phyloP scores from a whole-genome alignment of 768 basidiomycete genomes.

The Pleurotus tuber-regium region DNA sequence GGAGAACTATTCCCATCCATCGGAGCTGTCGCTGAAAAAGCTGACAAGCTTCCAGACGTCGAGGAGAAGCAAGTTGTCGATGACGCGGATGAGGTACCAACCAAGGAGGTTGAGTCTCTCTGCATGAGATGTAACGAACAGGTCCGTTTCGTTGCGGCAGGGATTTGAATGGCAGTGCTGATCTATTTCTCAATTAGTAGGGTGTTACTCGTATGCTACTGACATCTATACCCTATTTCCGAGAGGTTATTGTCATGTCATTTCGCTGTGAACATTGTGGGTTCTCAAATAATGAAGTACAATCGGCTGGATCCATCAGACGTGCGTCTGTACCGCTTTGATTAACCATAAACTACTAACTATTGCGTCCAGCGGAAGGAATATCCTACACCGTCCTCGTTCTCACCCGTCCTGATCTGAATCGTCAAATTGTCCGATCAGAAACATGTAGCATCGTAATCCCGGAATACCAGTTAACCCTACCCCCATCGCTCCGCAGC shows the following conservation, averaged over 20 bases:
- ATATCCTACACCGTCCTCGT: constrained; percentile 78
- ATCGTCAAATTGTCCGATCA: constrained; percentile 93
- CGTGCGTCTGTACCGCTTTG: constrained; percentile 43
- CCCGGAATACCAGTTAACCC: constrained; percentile 87
- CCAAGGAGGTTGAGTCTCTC: constrained; percentile 85
- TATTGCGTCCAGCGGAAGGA: constrained; percentile 66
- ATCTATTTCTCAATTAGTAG: constrained; percentile 42
- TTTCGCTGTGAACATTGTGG: constrained; percentile 97
- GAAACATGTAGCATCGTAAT: constrained; percentile 76
- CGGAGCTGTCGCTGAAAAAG: constrained; percentile 45
- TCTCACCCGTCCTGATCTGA: constrained; percentile 70
- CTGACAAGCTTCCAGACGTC: constrained; percentile 33
- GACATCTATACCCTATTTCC: constrained; percentile 93
- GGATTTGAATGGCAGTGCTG: neutral
- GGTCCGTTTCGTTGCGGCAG: constrained; percentile 41
- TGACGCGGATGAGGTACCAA: constrained; percentile 58
- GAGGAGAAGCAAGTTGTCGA: constrained; percentile 27
- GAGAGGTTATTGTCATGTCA: constrained; percentile 93
- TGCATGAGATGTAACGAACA: constrained; percentile 95
- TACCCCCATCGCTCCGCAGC: constrained; percentile 79
- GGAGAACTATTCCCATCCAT: constrained; percentile 52
- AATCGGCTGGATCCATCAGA: constrained; percentile 83
- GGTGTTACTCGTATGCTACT: constrained; percentile 86
- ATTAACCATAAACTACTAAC: neutral
- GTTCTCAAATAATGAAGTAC: constrained; percentile 87